Evolutionary conservation across 2,329 filamentous ascomycete genomes (phyloP), one percentile per base, ranked within the genome.

Genomic region (Cucurbitaria berberidis): DNA sequence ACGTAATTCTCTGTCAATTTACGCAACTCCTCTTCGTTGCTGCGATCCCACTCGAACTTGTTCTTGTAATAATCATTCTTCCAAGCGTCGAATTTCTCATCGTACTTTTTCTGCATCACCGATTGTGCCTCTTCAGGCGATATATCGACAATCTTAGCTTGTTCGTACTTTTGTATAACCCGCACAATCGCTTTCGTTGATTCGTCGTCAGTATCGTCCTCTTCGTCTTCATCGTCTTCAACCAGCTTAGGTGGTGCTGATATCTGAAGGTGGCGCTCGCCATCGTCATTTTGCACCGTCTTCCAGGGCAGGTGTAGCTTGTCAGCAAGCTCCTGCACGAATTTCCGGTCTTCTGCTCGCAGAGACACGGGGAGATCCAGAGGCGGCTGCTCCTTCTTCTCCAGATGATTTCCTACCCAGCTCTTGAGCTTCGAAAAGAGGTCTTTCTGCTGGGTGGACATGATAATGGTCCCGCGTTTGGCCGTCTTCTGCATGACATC

Each of bases 1-100:
- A 99, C 92, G 68, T 99, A 99, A 76, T 98, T 99, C 76, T 98
- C 92, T 22, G 91, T 89, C 55, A 99, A 81, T 60, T 89, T 88
- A 48, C 82, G 87, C 70, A 98, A 82, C 74, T 96, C 91, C 35
- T 86, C 86, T 61, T 93, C 88, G 65, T 91, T 89, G 42, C 91
- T 88, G 10, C 89, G 81, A 15, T 88, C 86, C 92, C 93, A 99
- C 47, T 89, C 89, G 63, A 97, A 97, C 74, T 98, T 99, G 51
- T 86, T 85, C 59, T 85, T 81, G 76, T 99, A 99, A 77, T 99
- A 96, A 56, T 90, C 88, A 74, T 96, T 88, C 79, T 97, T 99
- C 95, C 95, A 99, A 51, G 87, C 85, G 57, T 87, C 81, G 71
- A 98, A 98, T 70, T 96, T 96, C 62, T 90, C 81, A 66, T 97